phyloP scores from a whole-genome alignment of 169 alveolate species.

The Eimeria sp. region DNA sequence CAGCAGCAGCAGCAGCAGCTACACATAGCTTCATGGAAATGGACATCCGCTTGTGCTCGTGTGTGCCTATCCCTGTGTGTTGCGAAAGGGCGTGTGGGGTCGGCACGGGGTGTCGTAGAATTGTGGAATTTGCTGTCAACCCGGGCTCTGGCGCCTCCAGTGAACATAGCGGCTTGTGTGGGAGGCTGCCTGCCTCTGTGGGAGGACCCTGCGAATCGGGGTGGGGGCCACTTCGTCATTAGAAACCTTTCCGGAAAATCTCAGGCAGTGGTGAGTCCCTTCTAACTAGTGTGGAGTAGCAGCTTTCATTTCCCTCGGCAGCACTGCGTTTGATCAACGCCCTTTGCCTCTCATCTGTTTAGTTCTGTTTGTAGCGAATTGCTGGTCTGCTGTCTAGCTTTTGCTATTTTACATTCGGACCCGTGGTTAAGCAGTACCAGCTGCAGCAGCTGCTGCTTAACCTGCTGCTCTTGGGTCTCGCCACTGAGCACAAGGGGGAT shows the following conservation, averaged over 20 bases:
- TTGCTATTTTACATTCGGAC: too few relatives aligned
- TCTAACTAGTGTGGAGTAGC: background rate
- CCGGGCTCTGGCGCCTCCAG: conserved; percentile 59
- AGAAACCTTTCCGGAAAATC: conserved; percentile 19
- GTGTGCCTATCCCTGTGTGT: background rate
- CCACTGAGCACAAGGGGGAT: background rate
- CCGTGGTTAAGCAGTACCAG: background rate
- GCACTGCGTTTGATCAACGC: background rate
- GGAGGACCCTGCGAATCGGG: conserved; percentile 59
- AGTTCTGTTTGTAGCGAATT: background rate
- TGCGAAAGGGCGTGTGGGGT: conserved; percentile 40
- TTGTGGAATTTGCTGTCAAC: conserved; percentile 18
- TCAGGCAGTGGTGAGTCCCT: conserved; percentile 67
- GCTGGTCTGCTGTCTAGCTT: too few relatives aligned
- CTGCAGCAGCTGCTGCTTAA: background rate
- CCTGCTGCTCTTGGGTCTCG: background rate
- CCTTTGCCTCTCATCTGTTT: too few relatives aligned
- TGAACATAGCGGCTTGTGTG: conserved; percentile 18
- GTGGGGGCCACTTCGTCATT: conserved; percentile 60
- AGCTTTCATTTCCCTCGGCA: background rate
- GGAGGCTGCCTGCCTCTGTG: conserved; percentile 75
- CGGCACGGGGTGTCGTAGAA: background rate
- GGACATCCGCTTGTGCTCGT: background rate
- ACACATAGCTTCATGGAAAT: background rate
- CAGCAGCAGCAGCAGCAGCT: background rate